A percentile compares a stretch with the other conserved stretches of the same genome.
phyloP scores from a whole-genome alignment of 352 stramenopile genomes.

The Pythium myriotylum region DNA sequence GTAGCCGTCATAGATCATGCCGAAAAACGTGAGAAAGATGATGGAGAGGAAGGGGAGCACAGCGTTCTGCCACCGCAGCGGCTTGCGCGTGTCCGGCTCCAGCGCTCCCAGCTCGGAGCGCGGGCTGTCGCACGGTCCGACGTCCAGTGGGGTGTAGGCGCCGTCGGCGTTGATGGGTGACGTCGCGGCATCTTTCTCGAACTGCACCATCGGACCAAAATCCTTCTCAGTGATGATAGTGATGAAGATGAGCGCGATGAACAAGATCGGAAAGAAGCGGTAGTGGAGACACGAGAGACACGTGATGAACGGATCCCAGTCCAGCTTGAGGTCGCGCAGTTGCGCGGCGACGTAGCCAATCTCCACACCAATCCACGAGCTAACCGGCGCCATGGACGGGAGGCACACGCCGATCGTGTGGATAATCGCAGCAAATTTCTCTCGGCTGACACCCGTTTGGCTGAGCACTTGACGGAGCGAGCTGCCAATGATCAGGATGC shows the following conservation, averaged over 20 bases:
- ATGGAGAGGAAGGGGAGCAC: slow-evolving; percentile 84
- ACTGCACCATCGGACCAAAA: slow-evolving; percentile 88
- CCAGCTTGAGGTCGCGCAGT: slow-evolving; percentile 69
- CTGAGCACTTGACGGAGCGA: slow-evolving; percentile 82
- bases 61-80: slow-evolving; percentile 83
- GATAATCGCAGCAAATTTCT: slow-evolving; percentile 91
- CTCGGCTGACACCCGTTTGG: slow-evolving; percentile 79
- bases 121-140: slow-evolving; percentile 72
- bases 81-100: slow-evolving; percentile 72
- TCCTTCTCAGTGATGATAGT: slow-evolving; percentile 89
- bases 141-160: slow-evolving; percentile 58
- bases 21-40: slow-evolving; percentile 81
- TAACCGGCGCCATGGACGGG: slow-evolving; percentile 88
- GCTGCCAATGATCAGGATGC: slow-evolving; percentile 90
- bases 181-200: slow-evolving; percentile 77
- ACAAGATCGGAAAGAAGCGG: slow-evolving; percentile 88
- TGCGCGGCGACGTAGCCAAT: slow-evolving; percentile 87
- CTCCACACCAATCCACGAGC: slow-evolving; percentile 89
- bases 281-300: slow-evolving; percentile 85
- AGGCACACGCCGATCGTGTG: slow-evolving; percentile 88
- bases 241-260: slow-evolving; percentile 91
- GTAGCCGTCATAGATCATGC: slow-evolving; percentile 88
- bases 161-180: slow-evolving; percentile 68
- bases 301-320: slow-evolving; percentile 89
- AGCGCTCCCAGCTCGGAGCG: slow-evolving; percentile 64